A percentile compares a stretch with the other conserved stretches of the same genome.
Evolutionary conservation across 331 rosid genomes (phyloP).

Genomic region (Acacia pycnantha): DNA sequence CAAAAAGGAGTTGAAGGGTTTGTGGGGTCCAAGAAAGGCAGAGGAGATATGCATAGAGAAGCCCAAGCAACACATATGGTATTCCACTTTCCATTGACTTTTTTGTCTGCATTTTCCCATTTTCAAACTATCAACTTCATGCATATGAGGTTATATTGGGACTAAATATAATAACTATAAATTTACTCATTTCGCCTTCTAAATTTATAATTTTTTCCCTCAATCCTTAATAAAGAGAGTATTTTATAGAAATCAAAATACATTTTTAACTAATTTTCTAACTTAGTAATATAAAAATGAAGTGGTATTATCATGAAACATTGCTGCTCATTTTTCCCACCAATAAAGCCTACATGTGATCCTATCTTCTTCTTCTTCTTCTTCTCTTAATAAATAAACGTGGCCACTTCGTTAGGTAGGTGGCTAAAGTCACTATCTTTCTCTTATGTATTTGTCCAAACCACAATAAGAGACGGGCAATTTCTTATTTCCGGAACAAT

Average conservation of each 20-base stretch:
- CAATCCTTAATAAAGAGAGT: too few species aligned
- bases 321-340: not conserved
- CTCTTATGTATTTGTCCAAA: not conserved
- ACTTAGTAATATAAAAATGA: too few species aligned
- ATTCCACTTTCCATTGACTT: slow-evolving; percentile 61
- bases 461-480: not conserved
- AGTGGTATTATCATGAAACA: not conserved
- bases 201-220: too few species aligned
- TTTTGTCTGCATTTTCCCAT: slow-evolving; percentile 1
- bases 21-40: slow-evolving; percentile 93
- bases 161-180: too few species aligned
- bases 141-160: not conserved
- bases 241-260: too few species aligned
- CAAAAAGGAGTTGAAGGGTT: slow-evolving; percentile 58
- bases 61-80: slow-evolving; percentile 69
- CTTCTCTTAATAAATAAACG: not conserved
- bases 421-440: not conserved
- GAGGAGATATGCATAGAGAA: slow-evolving; percentile 75
- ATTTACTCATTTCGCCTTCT: too few species aligned
- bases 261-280: too few species aligned
- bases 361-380: not conserved
- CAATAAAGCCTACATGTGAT: not conserved
- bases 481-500: not conserved
- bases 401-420: not conserved
- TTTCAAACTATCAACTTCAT: slow-evolving; percentile 25